Base-by-base conservation (phyloP, 1,139 yeast genomes). In the Geotrichum restrictum region DNA sequence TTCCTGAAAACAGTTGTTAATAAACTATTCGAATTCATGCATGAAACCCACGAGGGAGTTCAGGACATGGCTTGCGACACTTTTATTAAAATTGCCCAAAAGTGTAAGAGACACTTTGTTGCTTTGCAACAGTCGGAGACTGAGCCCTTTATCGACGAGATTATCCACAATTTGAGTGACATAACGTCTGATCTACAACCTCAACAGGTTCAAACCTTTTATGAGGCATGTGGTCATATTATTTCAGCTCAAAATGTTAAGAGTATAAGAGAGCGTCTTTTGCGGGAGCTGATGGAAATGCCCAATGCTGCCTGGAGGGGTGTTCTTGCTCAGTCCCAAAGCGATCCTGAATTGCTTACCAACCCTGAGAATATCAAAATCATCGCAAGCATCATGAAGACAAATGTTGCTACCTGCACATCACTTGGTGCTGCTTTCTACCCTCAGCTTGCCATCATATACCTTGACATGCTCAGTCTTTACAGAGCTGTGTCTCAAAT, bases 1-100 rank as follows among this genome's bases (percentile, higher is more conserved):
- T 93, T 93, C 65, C 75, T 94, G 68, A 91, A 91, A 69, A 93
- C 98, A 0, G 99, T 93, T 45, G 94, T 93, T 57, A 85, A 88
- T 72, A 93, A 93, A 70, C 78, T 93, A 63, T 93, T 93, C 70
- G 98, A 94, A 71, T 93, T 93, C 65, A 93, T 93, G 98, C 98
- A 93, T 73, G 98, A 93, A 75, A 89, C 97, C 24, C 98, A 93
- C 70, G 98, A 91, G 71, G 98, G 98, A 73, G 98, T 93, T 58
- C 98, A 93, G 74, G 98, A 93, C 71, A 93, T 93, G 98, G 98
- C 98, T 8, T 93, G 98, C 76, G 98, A 93, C 70, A 93, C 98
- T 1, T 93, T 93, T 68, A 91, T 91, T 66, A 93, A 93, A 70
- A 93, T 93, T 68, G 88, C 96, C 31, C 84, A 81, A 62, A 93